A percentile compares a stretch with the other conserved stretches of the same genome.
Conservation (phyloP, 495 filamentous ascomycete species). For the Glonium stellatum region DNA sequence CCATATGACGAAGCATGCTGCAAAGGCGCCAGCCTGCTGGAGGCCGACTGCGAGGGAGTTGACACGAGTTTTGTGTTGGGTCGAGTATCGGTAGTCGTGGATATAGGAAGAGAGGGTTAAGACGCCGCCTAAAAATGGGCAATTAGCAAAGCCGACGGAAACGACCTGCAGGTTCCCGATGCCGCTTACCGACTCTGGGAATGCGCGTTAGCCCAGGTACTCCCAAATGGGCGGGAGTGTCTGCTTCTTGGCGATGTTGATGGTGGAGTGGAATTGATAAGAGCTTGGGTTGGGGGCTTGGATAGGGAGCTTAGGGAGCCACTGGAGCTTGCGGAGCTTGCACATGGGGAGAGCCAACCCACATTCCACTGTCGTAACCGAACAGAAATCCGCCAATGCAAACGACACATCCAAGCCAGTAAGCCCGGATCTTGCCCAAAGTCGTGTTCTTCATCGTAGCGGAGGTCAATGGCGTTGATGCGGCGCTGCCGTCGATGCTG, state of each 20-base stretch:
- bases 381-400: slow-evolving; percentile 41
- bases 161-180: slow-evolving; percentile 13
- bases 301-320: too few species aligned
- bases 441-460: slow-evolving; percentile 2
- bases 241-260: neutral
- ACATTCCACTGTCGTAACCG: slow-evolving; percentile 31
- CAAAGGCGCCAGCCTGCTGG: slow-evolving; percentile 30
- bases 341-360: too few species aligned
- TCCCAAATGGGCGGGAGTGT: too few species aligned
- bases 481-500: too few species aligned
- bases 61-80: slow-evolving; percentile 22
- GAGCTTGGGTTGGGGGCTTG: neutral
- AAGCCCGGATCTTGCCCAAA: slow-evolving; percentile 42
- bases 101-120: slow-evolving; percentile 32
- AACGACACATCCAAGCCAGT: slow-evolving; percentile 47
- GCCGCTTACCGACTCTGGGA: slow-evolving; percentile 22
- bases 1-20: slow-evolving; percentile 38
- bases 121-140: slow-evolving; percentile 30
- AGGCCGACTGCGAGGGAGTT: slow-evolving; percentile 26
- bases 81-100: slow-evolving; percentile 33
- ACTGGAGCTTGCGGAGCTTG: too few species aligned
- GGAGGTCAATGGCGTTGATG: neutral
- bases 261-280: neutral
- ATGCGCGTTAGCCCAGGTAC: neutral
- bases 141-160: neutral